Conservation (phyloP, 176 grass and related monocot species). For the Bothriochloa decipiens region DNA sequence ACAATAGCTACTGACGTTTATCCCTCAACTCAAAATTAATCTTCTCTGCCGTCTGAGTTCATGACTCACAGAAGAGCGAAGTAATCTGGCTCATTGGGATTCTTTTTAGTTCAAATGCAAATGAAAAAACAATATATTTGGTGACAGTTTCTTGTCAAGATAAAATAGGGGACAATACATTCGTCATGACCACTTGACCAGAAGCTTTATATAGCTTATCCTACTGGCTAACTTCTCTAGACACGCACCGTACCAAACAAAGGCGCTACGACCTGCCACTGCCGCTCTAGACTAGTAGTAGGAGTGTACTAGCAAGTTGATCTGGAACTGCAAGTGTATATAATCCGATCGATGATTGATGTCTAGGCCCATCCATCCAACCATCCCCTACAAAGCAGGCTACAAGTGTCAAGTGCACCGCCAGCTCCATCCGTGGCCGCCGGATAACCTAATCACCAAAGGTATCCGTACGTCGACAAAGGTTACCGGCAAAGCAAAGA, state of each 20-base stretch:
- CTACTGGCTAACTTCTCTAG: not conserved
- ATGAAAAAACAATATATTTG: not conserved
- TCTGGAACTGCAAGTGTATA: not conserved
- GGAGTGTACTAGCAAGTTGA: not conserved
- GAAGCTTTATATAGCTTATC: slow-evolving; percentile 13
- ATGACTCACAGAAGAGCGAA: no score
- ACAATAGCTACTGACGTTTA: not conserved
- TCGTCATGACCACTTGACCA: not conserved
- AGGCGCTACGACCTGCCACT: not conserved
- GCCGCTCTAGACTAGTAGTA: slow-evolving; percentile 21
- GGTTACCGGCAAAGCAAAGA: slow-evolving; percentile 38
- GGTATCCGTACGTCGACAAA: not conserved
- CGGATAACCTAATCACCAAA: not conserved
- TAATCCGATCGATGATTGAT: slow-evolving; percentile 4
- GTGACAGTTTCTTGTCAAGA: not conserved
- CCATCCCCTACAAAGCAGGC: not conserved
- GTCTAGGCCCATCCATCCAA: not conserved
- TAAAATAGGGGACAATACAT: not conserved
- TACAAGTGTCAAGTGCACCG: not conserved
- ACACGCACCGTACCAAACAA: not conserved
- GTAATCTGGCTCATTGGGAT: no score
- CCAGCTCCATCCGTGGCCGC: no score
- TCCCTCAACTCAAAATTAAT: no score
- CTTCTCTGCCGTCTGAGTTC: no score
- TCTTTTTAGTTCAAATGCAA: no score